These are phyloP conservation scores for Medicago arabica DNA, from an alignment of 306 rosid species.

Conservation along the genomic window DNA sequence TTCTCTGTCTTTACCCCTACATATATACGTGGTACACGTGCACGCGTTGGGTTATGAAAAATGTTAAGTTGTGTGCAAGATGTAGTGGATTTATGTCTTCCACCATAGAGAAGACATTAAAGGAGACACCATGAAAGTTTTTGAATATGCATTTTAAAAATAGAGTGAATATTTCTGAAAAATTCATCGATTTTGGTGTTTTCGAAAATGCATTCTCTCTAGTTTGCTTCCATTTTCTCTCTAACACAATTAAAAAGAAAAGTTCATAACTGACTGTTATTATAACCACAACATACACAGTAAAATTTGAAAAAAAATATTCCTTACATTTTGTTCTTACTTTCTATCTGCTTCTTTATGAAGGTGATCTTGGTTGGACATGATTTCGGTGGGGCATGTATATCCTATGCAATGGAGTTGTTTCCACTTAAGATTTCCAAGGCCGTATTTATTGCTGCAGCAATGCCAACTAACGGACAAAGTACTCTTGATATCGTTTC, in stretches of 20 bases:
- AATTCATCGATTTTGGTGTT: too few relatives aligned
- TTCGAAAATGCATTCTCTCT: background rate
- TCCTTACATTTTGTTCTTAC: conserved; percentile 23
- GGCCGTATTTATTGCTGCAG: conserved; percentile 88
- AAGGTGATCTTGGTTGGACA: conserved; percentile 98
- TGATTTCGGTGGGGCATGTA: conserved; percentile 96
- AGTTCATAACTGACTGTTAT: background rate
- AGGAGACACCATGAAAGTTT: too few relatives aligned
- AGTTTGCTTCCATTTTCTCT: background rate
- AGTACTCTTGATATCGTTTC: conserved; percentile 88
- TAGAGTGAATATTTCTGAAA: too few relatives aligned
- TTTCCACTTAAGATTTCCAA: conserved; percentile 80
- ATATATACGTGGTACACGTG: too few relatives aligned
- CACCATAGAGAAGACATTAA: too few relatives aligned
- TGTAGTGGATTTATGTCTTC: too few relatives aligned
- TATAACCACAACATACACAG: background rate
- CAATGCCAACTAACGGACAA: conserved; percentile 85
- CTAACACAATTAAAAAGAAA: background rate
- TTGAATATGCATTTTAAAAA: too few relatives aligned
- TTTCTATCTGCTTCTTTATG: conserved; percentile 36
- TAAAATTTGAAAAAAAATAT: background rate
- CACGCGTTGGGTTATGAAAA: too few relatives aligned
- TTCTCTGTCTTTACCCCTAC: background rate
- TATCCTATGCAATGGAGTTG: conserved; percentile 87
- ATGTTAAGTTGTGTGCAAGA: too few relatives aligned